Base-by-base conservation (phyloP, 768 basidiomycete species). In the Serendipita vermifera region DNA sequence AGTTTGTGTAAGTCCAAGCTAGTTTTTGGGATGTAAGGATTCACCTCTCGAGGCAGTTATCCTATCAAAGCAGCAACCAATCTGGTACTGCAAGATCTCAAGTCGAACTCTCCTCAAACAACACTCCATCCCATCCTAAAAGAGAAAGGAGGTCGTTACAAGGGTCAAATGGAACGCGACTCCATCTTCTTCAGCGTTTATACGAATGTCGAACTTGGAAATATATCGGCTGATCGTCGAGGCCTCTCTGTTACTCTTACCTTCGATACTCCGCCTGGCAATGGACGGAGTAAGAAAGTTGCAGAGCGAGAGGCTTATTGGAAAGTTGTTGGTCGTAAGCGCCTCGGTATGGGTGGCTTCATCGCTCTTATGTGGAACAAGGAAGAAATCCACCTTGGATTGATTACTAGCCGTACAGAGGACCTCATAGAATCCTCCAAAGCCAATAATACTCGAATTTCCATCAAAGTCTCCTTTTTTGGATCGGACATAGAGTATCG, bases 311-410 rank as follows among this genome's bases (percentile, higher is more conserved):
- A 62, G 1, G 67, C 69, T 2, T 85, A 75, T 64, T 87, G 84
- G 85, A 75, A 84, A 61, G 72, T 73, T 4, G 72, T 75, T 65
- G 71, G 75, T 20, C 72, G 77, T 3, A 81, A 81, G 57, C 72
- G 81, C 0, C 73, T 87, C 5, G 71, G 75, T 48, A 71, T 74
- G 57, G 83, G 85, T 0, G 77, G 76, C 15, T 75, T 87, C 15
- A 72, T 87, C 15, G 84, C 77, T 5, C 73, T 85, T 3, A 65
- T 83, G 13, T 78, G 77, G 73, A 64, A 72, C 54, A 66, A 62
- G 0, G 60, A 4, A 7, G 15, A 51, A 29, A 7, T 51, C 9
- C 22, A 17, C 27, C 22, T 51, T 7, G 46, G 46, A 1, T 29
- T 51, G 22, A 51, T 51, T 7, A 51, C 15, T 7, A 20, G 15